These are phyloP conservation scores for Macroventuria anomochaeta DNA, from an alignment of 2,329 filamentous ascomycete genomes.

Conservation along the genomic window DNA sequence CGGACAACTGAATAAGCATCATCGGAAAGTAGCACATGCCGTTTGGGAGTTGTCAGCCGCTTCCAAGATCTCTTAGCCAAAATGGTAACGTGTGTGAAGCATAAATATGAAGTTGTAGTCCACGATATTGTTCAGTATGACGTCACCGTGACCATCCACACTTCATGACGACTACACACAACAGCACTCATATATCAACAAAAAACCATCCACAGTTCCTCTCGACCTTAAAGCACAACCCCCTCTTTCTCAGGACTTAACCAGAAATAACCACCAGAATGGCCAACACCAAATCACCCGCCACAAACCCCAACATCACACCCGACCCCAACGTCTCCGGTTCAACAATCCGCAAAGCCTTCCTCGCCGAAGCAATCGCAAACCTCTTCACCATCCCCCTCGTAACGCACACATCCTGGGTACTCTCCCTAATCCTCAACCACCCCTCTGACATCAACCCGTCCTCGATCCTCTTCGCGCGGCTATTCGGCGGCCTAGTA, in stretches of 20 bases:
- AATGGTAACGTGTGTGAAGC: not conserved
- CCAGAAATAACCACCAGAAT: not conserved
- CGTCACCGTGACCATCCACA: conserved; percentile 9
- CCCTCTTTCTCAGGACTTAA: not conserved
- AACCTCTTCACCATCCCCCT: conserved; percentile 38
- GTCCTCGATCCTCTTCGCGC: conserved; percentile 31
- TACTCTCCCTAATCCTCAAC: conserved; percentile 30
- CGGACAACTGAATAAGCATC: not conserved
- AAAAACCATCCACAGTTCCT: not conserved
- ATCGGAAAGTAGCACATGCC: no score
- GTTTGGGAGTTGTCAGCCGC: no score
- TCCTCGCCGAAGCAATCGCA: conserved; percentile 34
- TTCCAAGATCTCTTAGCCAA: no score
- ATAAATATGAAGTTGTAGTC: not conserved
- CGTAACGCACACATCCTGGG: conserved; percentile 30
- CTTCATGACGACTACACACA: conserved; percentile 15
- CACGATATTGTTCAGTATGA: not conserved
- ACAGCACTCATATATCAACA: not conserved
- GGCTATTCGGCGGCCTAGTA: conserved; percentile 32
- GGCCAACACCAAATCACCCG: conserved; percentile 26
- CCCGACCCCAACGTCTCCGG: conserved; percentile 20
- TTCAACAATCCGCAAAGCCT: conserved; percentile 37
- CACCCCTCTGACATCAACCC: conserved; percentile 32
- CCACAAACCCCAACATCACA: conserved; percentile 27
- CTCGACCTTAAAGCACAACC: no score